phyloP scores from a whole-genome alignment of 2,329 filamentous ascomycete species.

The Magnaporthales sp. region DNA sequence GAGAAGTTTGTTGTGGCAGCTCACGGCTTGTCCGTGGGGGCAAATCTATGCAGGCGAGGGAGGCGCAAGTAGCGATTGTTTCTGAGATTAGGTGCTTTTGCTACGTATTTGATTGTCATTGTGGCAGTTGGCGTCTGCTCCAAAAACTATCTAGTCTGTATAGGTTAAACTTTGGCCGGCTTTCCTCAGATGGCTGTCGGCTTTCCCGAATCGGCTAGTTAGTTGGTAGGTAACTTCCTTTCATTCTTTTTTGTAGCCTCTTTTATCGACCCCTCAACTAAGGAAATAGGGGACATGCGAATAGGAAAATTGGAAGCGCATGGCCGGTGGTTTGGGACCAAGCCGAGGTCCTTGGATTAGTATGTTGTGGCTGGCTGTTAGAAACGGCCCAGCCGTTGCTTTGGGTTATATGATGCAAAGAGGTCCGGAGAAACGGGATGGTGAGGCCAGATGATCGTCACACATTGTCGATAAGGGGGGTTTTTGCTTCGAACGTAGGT shows the following conservation, averaged over 20 bases:
- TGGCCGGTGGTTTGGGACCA: background rate
- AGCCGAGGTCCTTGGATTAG: background rate
- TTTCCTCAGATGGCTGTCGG: background rate
- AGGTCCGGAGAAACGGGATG: background rate
- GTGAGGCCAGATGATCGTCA: background rate
- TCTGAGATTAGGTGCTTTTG: background rate
- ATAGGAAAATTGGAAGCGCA: background rate
- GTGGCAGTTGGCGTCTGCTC: background rate
- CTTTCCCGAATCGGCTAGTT: background rate
- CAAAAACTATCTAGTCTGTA: background rate
- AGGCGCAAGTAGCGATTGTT: background rate
- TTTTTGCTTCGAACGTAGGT: background rate
- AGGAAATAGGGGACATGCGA: background rate
- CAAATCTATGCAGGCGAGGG: background rate
- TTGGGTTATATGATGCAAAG: background rate
- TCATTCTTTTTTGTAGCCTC: background rate
- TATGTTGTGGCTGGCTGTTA: background rate
- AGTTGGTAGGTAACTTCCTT: background rate
- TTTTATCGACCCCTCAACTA: background rate
- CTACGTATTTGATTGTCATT: background rate
- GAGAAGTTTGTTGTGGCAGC: background rate
- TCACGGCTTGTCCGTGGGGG: background rate
- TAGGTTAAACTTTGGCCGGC: background rate
- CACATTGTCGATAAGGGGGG: background rate
- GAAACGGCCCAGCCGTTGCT: background rate